Evolutionary conservation across 371 early-diverging fungal genomes (phyloP), one percentile per base, ranked within the genome.

Genomic region (Mortierella sp.): DNA sequence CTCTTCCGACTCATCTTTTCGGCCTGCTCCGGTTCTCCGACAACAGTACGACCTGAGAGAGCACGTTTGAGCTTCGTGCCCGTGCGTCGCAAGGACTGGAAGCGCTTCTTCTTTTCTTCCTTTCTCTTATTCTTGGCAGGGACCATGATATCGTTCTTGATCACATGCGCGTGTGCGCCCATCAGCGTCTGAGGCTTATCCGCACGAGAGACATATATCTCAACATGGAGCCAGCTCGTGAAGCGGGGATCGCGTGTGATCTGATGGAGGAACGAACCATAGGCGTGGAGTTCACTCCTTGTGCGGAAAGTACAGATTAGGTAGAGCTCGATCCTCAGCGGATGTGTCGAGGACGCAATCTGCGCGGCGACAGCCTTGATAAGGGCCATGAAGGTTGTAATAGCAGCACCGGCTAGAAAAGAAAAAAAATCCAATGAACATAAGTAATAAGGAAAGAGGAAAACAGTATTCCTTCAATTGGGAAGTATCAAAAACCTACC

Each of bases 131-230:
- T 27, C 44, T 50, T 57, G 28, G 48, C 49, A 12, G 75, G 67
- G n/a, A 73, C 73, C 46, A 58, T 57, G 37, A 73, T 67, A 57
- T 75, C 76, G 52, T 75, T 75, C 62, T 69, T 75, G 49, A 75
- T 60, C 19, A 75, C 70, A 12, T 75, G 76, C 0, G 76, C 76
- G n/a, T 73, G 75, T 6, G 75, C 60, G 12, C 75, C 75, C 75
- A 73, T 64, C 34, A 73, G 56, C 8, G 75, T 73, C 54, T 59
- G 34, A 27, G 64, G 64, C 64, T 73, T 73, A 41, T 73, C 75
- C 0, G 75, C 68, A 53, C 75, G 75, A 15, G 75, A 67, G 48
- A 73, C 75, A 53, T 63, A 73, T 32, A 68, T 56, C 51, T 73
- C 64, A 15, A 68, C 68, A 21, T 73, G 68, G 47, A 73, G 42